Conservation (phyloP, 257 asterid genomes). For the Plantago major region DNA sequence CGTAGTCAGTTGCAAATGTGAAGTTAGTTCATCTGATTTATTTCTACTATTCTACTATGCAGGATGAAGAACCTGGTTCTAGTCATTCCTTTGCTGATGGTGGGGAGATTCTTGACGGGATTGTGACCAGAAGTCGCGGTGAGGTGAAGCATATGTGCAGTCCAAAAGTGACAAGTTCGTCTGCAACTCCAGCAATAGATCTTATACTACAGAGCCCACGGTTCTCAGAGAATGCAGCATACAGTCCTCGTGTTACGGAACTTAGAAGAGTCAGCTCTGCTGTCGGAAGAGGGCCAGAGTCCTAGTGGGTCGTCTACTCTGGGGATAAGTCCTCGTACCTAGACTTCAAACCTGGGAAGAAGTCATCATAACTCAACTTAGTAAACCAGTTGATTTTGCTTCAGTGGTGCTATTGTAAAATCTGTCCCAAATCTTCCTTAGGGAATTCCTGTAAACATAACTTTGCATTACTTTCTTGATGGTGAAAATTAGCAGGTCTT, state of each 20-base stretch:
- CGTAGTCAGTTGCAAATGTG: too few species aligned
- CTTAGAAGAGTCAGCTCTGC: slow-evolving; percentile 46
- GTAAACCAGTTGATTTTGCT: slow-evolving; percentile 1
- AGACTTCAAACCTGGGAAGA: slow-evolving; percentile 23
- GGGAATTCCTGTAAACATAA: slow-evolving; percentile 27
- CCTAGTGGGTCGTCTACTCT: slow-evolving; percentile 50
- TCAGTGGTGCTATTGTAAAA: slow-evolving; percentile 20
- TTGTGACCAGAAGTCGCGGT: slow-evolving; percentile 82
- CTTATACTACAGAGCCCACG: slow-evolving; percentile 60
- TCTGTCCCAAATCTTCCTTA: slow-evolving; percentile 8
- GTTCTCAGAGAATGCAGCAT: slow-evolving; percentile 41
- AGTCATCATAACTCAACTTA: background rate
- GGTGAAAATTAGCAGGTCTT: background rate
- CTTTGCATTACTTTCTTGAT: slow-evolving; percentile 12
- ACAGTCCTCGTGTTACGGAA: slow-evolving; percentile 55
- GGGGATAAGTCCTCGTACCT: slow-evolving; percentile 48
- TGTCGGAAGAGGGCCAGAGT: slow-evolving; percentile 41
- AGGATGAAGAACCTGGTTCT: slow-evolving; percentile 65
- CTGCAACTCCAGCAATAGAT: slow-evolving; percentile 60
- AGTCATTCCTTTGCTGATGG: slow-evolving; percentile 50
- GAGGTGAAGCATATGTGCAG: slow-evolving; percentile 64
- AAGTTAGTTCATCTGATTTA: too few species aligned
- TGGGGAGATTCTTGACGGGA: slow-evolving; percentile 72
- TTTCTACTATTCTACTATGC: slow-evolving; percentile 3
- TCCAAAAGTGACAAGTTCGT: slow-evolving; percentile 55